Evolutionary conservation across 805 yeast genomes (phyloP).

Genomic region (Metschnikowia chrysomelidarum): DNA sequence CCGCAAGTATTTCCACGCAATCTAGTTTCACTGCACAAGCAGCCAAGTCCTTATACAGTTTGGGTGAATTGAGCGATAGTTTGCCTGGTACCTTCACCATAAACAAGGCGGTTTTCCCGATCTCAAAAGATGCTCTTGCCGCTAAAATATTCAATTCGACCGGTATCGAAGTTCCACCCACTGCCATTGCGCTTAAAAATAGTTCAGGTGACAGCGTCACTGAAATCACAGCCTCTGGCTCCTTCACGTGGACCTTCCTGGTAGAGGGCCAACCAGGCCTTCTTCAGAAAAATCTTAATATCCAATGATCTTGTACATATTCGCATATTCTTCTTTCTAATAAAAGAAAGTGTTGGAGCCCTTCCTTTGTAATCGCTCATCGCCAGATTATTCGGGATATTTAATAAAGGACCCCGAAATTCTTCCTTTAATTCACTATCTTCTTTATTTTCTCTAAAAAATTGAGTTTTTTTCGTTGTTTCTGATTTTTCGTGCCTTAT

Average conservation of each 20-base stretch:
- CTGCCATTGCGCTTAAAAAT: constrained; percentile 21
- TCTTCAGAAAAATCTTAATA: constrained; percentile 18
- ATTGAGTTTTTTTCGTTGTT: no score
- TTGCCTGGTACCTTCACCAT: constrained; percentile 28
- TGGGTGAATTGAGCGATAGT: constrained; percentile 31
- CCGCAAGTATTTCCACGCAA: constrained; percentile 5
- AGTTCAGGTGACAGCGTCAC: constrained; percentile 12
- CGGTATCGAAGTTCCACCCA: constrained; percentile 31
- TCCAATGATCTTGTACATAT: constrained; percentile 19
- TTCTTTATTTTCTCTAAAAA: no score
- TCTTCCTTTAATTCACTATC: no score
- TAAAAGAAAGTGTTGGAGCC: no score
- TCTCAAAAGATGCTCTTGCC: constrained; percentile 26
- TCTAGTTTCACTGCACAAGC: constrained; percentile 18
- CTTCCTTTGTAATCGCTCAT: no score
- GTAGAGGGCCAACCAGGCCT: constrained; percentile 26
- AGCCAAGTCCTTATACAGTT: constrained; percentile 22
- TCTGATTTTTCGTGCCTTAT: no score
- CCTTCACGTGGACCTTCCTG: constrained; percentile 27
- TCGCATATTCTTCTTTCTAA: no score
- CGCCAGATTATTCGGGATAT: no score
- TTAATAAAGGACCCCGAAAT: no score
- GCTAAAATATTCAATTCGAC: constrained; percentile 26
- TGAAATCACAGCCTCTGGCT: constrained; percentile 27
- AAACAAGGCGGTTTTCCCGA: constrained; percentile 23